Evolutionary conservation across 495 filamentous ascomycete species (phyloP).

Genomic region (Trichoderma reesei): DNA sequence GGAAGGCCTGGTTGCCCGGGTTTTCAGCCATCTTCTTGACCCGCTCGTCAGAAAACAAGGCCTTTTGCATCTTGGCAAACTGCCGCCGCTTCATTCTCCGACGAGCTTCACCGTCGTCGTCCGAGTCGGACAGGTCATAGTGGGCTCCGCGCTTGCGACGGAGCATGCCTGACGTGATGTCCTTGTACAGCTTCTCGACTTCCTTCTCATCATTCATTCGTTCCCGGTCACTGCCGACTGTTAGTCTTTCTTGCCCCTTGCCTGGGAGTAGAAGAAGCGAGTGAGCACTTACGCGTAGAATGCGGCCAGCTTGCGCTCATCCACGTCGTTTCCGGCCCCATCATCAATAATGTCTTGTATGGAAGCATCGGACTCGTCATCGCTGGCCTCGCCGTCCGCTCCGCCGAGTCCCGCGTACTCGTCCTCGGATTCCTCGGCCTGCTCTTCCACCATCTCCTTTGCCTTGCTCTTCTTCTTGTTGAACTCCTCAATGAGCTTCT

Average conservation of each 20-base stretch:
- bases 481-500: constrained; percentile 40
- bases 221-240: constrained; percentile 48
- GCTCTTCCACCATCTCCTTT: constrained; percentile 79
- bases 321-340: constrained; percentile 52
- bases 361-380: constrained; percentile 52
- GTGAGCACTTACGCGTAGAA: constrained; percentile 68
- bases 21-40: constrained; percentile 84
- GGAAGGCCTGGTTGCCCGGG: constrained; percentile 82
- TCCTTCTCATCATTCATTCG: constrained; percentile 67
- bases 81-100: constrained; percentile 75
- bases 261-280: not conserved
- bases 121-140: constrained; percentile 77
- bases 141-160: constrained; percentile 66
- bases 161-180: constrained; percentile 78
- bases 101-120: constrained; percentile 69
- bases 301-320: constrained; percentile 73
- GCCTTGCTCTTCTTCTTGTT: constrained; percentile 84
- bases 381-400: constrained; percentile 75
- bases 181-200: constrained; percentile 80
- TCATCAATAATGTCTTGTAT: constrained; percentile 88
- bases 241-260: constrained; percentile 10
- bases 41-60: constrained; percentile 81
- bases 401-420: constrained; percentile 95
- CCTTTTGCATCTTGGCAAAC: constrained; percentile 85
- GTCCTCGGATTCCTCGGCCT: constrained; percentile 95